phyloP scores from a whole-genome alignment of 148 eudicot genomes.

The Spergularia marina region DNA sequence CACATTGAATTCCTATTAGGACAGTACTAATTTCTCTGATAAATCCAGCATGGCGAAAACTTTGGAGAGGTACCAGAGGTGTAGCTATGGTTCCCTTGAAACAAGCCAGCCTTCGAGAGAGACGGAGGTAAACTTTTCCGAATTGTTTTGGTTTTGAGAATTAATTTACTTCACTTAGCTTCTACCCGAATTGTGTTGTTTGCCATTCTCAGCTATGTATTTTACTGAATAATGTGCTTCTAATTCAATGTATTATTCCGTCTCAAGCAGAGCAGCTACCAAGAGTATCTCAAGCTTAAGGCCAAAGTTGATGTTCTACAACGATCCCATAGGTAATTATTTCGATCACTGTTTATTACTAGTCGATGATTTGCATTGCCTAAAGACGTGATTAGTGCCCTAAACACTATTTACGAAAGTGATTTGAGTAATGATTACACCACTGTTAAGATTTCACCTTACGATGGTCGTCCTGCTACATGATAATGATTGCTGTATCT shows the following conservation, averaged over 20 bases:
- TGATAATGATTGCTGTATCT: no score
- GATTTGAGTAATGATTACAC: no score
- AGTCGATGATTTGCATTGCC: no score
- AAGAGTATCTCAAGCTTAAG: constrained; percentile 67
- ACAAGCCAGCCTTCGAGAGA: constrained; percentile 44
- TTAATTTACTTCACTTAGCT: no score
- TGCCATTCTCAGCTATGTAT: background rate
- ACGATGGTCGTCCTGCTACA: no score
- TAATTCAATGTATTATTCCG: background rate
- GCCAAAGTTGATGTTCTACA: constrained; percentile 68
- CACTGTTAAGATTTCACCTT: no score
- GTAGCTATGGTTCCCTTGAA: constrained; percentile 61
- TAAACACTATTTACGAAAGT: no score
- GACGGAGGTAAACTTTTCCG: constrained; percentile 36
- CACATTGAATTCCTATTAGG: no score
- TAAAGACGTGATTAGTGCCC: no score
- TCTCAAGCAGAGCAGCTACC: constrained; percentile 49
- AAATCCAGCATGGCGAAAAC: constrained; percentile 57
- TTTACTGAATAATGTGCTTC: background rate
- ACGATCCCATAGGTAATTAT: constrained; percentile 64
- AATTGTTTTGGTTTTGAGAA: background rate
- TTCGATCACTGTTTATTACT: no score
- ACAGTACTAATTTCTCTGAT: no score
- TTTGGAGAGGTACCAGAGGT: constrained; percentile 69
- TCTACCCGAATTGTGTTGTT: no score